Base-by-base conservation (phyloP, 345 rosid genomes). In the Bruguiera parviflora region DNA sequence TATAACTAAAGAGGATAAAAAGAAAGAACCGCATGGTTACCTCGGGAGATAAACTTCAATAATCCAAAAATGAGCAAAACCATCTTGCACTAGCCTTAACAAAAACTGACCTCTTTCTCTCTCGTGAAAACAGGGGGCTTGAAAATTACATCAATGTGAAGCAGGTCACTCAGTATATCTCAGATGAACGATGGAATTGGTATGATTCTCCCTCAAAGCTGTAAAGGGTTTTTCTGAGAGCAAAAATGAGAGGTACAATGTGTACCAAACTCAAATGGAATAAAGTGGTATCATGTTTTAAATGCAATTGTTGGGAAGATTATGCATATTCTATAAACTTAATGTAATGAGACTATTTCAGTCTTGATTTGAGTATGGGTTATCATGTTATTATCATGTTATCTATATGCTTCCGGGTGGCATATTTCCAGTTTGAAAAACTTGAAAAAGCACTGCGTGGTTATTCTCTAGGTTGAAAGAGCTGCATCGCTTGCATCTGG, bases 101-200 rank as follows among this genome's bases (percentile, higher is more conserved):
- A 4, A 46, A 49, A 61, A 20, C 53, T 58, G 4, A 56, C 53
- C 13, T 32, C n/a, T 55, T 21, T 53, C 16, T 53, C 16, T 31
- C 25, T 31, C 32, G 29, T 25, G 19, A 15, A 33, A 3, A 19
- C 86, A 94, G 98, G 98, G 98, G 98, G 62, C 87, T 94, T 28
- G 97, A 91, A 32, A 91, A 87, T 73, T 94, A 94, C 86, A 51
- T 94, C 80, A 87, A 76, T 31, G 97, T 91, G 83, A 94, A 94
- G 88, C 98, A 94, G 85, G 89, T 94, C 47, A 94, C 95, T 35
- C 91, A 72, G 57, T 89, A 89, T 67, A 73, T 79, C 65, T 87
- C 98, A 0, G 61, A 81, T 71, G 98, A 94, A 29, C 99, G 88
- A 64, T 91, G 96, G 97, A 95, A 95, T 49, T 91, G 96, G 99